Conservation (phyloP, 352 stramenopile species). For the Achlya hypogyna region DNA sequence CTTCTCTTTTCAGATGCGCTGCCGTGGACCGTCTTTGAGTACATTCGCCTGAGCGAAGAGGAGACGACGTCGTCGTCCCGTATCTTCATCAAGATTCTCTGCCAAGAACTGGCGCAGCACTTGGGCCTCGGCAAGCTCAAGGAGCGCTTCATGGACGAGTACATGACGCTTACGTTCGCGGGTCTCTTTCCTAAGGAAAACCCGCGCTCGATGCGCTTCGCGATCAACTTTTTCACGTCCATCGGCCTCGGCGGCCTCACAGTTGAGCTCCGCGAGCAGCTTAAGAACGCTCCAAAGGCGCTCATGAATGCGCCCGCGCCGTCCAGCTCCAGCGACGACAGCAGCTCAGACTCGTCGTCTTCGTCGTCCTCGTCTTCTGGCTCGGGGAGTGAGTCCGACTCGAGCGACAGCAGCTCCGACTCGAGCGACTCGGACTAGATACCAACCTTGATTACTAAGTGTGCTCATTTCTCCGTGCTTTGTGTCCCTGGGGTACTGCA, state of each 20-base stretch:
- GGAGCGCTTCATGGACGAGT: constrained; percentile 88
- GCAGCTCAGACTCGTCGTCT: background rate
- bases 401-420: constrained; percentile 8
- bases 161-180: constrained; percentile 87
- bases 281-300: constrained; percentile 95
- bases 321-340: background rate
- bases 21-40: constrained; percentile 96
- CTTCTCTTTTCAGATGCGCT: constrained; percentile 96
- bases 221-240: constrained; percentile 99
- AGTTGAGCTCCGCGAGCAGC: constrained; percentile 91
- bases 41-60: constrained; percentile 96
- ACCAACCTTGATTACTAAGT: background rate
- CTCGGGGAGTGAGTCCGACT: background rate
- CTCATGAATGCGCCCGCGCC: constrained; percentile 48
- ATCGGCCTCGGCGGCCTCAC: constrained; percentile 98
- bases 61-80: constrained; percentile 97
- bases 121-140: constrained; percentile 95
- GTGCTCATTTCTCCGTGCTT: too few species aligned
- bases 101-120: constrained; percentile 96
- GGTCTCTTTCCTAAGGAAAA: constrained; percentile 97
- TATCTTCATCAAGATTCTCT: constrained; percentile 99
- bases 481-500: too few species aligned
- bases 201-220: constrained; percentile 96
- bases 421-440: constrained; percentile 15
- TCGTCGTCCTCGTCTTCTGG: constrained; percentile 1